phyloP scores from a whole-genome alignment of 192 early-diverging fungal genomes.

The Dimargaris verticillata region DNA sequence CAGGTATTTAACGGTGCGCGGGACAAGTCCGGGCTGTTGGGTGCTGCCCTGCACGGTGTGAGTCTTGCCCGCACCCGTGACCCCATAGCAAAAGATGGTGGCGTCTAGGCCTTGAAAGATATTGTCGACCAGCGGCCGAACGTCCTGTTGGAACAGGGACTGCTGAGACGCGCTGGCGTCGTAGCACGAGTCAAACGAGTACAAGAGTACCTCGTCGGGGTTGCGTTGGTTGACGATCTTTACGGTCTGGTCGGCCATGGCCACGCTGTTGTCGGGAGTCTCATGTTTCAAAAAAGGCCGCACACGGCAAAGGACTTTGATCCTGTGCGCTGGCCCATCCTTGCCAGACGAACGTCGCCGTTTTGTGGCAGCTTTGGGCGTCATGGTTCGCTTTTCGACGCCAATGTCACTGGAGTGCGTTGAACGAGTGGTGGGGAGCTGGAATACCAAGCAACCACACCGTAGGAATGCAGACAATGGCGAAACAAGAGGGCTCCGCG shows the following conservation, averaged over 20 bases:
- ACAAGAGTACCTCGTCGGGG: conserved; percentile 18
- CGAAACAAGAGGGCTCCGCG: too few relatives aligned
- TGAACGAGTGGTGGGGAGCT: too few relatives aligned
- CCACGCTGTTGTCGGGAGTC: conserved; percentile 27
- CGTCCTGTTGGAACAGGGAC: conserved; percentile 32
- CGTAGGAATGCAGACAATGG: too few relatives aligned
- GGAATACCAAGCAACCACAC: too few relatives aligned
- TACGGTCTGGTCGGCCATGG: conserved; percentile 20
- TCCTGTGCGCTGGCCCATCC: conserved; percentile 19
- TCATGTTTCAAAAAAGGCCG: conserved; percentile 40
- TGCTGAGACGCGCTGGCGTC: conserved; percentile 23
- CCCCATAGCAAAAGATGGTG: conserved; percentile 53
- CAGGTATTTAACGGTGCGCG: conserved; percentile 33
- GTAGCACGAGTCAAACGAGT: conserved; percentile 37
- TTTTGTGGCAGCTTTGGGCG: neutral
- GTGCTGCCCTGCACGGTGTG: conserved; percentile 40
- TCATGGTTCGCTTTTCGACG: neutral
- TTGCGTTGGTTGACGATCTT: conserved; percentile 38
- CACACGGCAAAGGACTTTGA: conserved; percentile 40
- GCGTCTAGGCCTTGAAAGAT: conserved; percentile 39
- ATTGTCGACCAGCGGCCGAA: conserved; percentile 34
- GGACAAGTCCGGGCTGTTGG: conserved; percentile 40
- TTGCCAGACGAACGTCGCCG: neutral
- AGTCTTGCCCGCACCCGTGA: conserved; percentile 51
- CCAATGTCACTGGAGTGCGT: neutral